Evolutionary conservation across 2,329 filamentous ascomycete species (phyloP).

Genomic region (Sporothrix brunneoviolacea): DNA sequence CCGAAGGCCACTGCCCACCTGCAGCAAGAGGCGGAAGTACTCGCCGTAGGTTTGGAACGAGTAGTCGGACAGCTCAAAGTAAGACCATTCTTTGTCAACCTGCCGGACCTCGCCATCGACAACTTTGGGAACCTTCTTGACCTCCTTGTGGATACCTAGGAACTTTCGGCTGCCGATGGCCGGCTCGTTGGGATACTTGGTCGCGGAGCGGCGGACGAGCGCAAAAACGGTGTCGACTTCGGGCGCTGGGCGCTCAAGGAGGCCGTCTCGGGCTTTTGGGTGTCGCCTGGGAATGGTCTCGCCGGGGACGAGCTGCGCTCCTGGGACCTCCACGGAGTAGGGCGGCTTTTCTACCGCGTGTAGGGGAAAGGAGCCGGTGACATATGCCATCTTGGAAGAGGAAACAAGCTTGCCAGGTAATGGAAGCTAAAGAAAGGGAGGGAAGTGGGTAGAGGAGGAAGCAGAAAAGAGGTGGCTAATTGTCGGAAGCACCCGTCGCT

Average conservation of each 20-base stretch:
- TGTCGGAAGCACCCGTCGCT: too few relatives aligned
- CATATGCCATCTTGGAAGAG: constrained; percentile 8
- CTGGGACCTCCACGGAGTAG: constrained; percentile 67
- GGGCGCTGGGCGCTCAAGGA: constrained; percentile 58
- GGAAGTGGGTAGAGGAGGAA: too few relatives aligned
- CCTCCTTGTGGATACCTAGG: constrained; percentile 71
- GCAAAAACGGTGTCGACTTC: constrained; percentile 74
- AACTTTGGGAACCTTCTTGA: constrained; percentile 83
- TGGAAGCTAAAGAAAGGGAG: too few relatives aligned
- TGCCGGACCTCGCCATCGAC: constrained; percentile 72
- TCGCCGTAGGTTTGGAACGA: constrained; percentile 71
- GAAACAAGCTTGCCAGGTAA: too few relatives aligned
- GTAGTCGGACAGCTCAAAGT: constrained; percentile 76
- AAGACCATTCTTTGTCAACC: constrained; percentile 87
- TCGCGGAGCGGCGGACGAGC: constrained; percentile 63
- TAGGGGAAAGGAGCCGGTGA: constrained; percentile 41
- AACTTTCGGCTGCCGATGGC: constrained; percentile 67
- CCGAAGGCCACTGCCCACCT: constrained; percentile 66
- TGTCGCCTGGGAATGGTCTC: constrained; percentile 81
- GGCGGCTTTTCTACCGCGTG: constrained; percentile 61
- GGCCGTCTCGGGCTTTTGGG: constrained; percentile 60
- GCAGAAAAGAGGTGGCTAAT: too few relatives aligned
- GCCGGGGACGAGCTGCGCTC: constrained; percentile 62
- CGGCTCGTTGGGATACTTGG: constrained; percentile 53
- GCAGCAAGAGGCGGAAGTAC: constrained; percentile 63